These are phyloP conservation scores for Phytophthora hybrid DNA, from an alignment of 352 stramenopile species.

Conservation along the genomic window DNA sequence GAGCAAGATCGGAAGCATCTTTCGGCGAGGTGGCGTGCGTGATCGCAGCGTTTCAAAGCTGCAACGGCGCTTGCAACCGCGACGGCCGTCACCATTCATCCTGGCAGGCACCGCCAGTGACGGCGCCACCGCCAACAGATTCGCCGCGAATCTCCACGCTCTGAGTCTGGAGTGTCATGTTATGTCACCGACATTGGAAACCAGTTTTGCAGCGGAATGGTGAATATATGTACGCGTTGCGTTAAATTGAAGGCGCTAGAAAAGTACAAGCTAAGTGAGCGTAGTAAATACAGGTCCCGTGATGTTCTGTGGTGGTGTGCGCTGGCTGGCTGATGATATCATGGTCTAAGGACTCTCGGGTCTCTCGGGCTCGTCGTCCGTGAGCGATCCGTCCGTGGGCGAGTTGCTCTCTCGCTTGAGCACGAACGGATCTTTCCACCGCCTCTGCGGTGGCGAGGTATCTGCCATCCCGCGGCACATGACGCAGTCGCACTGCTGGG, in stretches of 20 bases:
- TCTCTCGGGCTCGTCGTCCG: constrained; percentile 41
- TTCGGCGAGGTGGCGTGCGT: constrained; percentile 10
- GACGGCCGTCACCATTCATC: not conserved
- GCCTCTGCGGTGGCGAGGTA: constrained; percentile 8
- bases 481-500: constrained; percentile 58
- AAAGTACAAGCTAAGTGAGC: not conserved
- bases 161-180: not conserved
- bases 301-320: constrained; percentile 1
- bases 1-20: not conserved
- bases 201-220: not conserved
- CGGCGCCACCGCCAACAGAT: constrained; percentile 13
- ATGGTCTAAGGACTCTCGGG: constrained; percentile 28
- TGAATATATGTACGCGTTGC: not conserved
- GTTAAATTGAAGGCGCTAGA: constrained; percentile 29
- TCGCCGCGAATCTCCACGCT: constrained; percentile 16
- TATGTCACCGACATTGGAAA: not conserved
- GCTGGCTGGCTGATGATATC: not conserved
- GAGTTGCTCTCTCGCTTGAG: constrained; percentile 30
- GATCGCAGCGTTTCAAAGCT: constrained; percentile 21
- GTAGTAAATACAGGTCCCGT: constrained; percentile 32
- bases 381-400: constrained; percentile 35
- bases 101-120: not conserved
- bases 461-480: constrained; percentile 63
- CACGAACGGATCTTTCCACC: constrained; percentile 20
- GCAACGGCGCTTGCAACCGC: not conserved